Evolutionary conservation across 2,329 filamentous ascomycete species (phyloP).

Genomic region (Fonsecaea erecta): DNA sequence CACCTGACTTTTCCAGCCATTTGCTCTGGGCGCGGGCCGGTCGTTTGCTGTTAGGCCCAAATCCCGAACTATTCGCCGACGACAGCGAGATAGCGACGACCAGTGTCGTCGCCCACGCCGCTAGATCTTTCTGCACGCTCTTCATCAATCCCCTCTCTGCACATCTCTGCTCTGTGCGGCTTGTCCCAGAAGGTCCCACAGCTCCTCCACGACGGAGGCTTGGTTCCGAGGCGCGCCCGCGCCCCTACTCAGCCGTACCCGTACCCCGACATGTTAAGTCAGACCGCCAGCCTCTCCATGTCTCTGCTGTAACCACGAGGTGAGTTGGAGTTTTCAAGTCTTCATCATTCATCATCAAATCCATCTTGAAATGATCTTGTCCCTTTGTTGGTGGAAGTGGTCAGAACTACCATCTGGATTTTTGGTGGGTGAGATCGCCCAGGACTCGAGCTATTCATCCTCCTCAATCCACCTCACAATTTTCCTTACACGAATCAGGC

Average conservation of each 20-base stretch:
- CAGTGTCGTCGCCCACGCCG: conserved; percentile 5
- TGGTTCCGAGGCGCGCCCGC: not conserved
- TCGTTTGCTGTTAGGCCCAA: not conserved
- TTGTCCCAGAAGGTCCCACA: not conserved
- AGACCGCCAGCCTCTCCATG: conserved; percentile 4
- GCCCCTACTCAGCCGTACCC: conserved; percentile 1
- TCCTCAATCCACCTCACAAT: not conserved
- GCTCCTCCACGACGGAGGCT: not conserved
- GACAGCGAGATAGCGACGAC: not conserved
- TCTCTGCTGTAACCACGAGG: conserved; percentile 11
- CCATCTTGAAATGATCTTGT: not conserved
- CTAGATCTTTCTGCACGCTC: not conserved
- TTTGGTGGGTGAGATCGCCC: not conserved
- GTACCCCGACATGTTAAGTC: conserved; percentile 10
- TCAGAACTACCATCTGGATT: not conserved
- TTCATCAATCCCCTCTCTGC: not conserved
- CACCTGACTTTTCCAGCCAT: conserved; percentile 12
- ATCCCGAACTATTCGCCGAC: conserved; percentile 18
- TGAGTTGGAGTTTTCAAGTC: conserved; percentile 5
- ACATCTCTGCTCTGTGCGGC: conserved; percentile 1
- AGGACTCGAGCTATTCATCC: not conserved
- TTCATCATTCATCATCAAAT: not conserved
- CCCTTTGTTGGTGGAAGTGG: not conserved
- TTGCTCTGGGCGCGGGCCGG: conserved; percentile 7
- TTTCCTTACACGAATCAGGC: not conserved